phyloP scores from a whole-genome alignment of 257 asterid genomes.

The Salvia miltiorrhiza region DNA sequence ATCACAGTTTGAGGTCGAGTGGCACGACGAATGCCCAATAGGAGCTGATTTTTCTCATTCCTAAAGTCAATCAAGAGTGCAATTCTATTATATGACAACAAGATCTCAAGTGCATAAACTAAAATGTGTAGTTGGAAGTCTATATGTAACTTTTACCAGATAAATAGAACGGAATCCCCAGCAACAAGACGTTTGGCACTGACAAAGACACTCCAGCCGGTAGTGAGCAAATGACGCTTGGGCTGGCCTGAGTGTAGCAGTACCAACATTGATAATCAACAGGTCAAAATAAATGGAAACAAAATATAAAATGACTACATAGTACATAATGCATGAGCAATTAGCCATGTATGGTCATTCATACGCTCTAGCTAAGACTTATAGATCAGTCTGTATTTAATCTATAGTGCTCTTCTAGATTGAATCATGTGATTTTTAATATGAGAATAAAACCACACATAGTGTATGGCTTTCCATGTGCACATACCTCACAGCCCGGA shows the following conservation, averaged over 20 bases:
- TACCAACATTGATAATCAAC: not conserved
- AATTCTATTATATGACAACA: not conserved
- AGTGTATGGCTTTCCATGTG: no score
- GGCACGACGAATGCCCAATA: constrained; percentile 93
- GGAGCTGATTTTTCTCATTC: constrained; percentile 95
- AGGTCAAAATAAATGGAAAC: constrained; percentile 4
- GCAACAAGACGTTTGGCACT: constrained; percentile 63
- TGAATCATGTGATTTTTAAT: no score
- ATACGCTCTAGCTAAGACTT: no score
- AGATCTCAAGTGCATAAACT: constrained; percentile 1
- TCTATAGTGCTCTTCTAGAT: no score
- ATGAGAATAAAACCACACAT: no score
- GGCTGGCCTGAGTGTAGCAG: constrained; percentile 49
- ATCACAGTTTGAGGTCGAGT: constrained; percentile 91
- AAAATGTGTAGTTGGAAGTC: constrained; percentile 5
- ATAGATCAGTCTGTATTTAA: no score
- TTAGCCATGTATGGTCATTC: no score
- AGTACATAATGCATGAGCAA: constrained; percentile 6
- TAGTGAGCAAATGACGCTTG: constrained; percentile 59
- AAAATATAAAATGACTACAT: not conserved
- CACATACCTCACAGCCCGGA: no score
- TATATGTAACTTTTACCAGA: constrained; percentile 42
- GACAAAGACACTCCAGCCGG: constrained; percentile 68
- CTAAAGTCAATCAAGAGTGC: constrained; percentile 29
- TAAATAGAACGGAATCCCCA: constrained; percentile 58